phyloP scores from a whole-genome alignment of 345 rosid genomes.

The Linum trigynum region DNA sequence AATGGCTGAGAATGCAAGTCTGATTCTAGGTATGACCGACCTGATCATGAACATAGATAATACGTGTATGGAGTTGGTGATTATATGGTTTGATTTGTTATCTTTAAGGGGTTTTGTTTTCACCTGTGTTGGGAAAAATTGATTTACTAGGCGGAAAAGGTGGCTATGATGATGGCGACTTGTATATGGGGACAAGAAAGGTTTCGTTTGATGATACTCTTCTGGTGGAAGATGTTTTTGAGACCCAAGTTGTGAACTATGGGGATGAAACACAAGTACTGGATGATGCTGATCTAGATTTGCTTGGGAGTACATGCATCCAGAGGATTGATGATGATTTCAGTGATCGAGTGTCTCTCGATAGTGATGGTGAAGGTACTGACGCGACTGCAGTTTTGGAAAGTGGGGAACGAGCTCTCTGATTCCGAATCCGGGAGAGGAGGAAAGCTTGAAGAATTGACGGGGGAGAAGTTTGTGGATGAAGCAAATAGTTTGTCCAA shows the following conservation, averaged over 20 bases:
- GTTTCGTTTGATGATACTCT: constrained; percentile 19
- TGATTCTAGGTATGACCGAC: too few relatives aligned
- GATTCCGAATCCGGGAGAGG: constrained; percentile 26
- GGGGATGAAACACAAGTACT: constrained; percentile 16
- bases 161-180: constrained; percentile 3
- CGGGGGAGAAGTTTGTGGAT: constrained; percentile 16
- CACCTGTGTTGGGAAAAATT: not conserved
- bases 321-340: constrained; percentile 18
- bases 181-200: not conserved
- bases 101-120: not conserved
- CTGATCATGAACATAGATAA: too few relatives aligned
- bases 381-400: constrained; percentile 40
- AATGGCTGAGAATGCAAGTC: too few relatives aligned
- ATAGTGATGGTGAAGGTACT: constrained; percentile 42
- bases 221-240: constrained; percentile 22
- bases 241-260: constrained; percentile 21
- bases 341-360: constrained; percentile 11
- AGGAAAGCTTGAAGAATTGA: constrained; percentile 17
- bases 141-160: constrained; percentile 18
- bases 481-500: constrained; percentile 10
- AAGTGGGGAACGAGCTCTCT: constrained; percentile 21
- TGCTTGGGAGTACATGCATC: constrained; percentile 6
- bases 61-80: too few relatives aligned
- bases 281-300: constrained; percentile 16
- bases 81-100: not conserved